Conservation (phyloP, 805 yeast species). For the Yamadazyma scolyti region DNA sequence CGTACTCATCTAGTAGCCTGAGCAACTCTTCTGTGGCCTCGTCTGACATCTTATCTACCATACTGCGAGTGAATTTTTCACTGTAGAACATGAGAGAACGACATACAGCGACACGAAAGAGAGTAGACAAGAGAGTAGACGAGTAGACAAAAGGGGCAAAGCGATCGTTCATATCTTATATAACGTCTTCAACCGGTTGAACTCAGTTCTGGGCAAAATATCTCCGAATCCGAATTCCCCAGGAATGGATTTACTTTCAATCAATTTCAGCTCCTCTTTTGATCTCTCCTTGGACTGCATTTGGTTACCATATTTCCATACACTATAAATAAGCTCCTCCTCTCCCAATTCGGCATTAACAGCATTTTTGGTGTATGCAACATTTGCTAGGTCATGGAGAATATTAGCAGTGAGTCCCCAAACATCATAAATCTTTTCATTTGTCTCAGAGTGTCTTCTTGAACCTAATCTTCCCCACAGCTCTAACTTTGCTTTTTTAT, state of each 20-base stretch:
- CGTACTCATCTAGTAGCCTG: conserved; percentile 31
- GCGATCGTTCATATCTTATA: conserved; percentile 32
- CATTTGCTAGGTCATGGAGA: conserved; percentile 63
- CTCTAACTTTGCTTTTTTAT: conserved; percentile 13
- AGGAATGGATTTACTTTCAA: conserved; percentile 21
- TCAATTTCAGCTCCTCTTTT: conserved; percentile 53
- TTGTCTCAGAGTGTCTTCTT: conserved; percentile 31
- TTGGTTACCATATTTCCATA: conserved; percentile 53
- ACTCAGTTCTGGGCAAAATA: conserved; percentile 42
- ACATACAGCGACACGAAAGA: too few relatives aligned
- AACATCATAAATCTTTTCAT: conserved; percentile 58
- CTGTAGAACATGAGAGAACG: too few relatives aligned
- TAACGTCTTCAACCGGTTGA: conserved; percentile 36
- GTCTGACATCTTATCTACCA: too few relatives aligned
- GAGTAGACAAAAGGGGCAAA: too few relatives aligned
- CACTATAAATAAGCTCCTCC: conserved; percentile 60
- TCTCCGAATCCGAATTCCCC: conserved; percentile 43
- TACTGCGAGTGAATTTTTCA: too few relatives aligned
- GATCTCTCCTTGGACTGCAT: conserved; percentile 47
- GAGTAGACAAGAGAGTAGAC: too few relatives aligned
- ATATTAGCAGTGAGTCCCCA: conserved; percentile 86
- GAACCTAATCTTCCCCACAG: conserved; percentile 40
- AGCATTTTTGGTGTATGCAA: conserved; percentile 33
- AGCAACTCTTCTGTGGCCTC: conserved; percentile 23
- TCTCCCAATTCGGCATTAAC: conserved; percentile 42